Conservation (phyloP, 306 rosid genomes). For the Lupinus albus region DNA sequence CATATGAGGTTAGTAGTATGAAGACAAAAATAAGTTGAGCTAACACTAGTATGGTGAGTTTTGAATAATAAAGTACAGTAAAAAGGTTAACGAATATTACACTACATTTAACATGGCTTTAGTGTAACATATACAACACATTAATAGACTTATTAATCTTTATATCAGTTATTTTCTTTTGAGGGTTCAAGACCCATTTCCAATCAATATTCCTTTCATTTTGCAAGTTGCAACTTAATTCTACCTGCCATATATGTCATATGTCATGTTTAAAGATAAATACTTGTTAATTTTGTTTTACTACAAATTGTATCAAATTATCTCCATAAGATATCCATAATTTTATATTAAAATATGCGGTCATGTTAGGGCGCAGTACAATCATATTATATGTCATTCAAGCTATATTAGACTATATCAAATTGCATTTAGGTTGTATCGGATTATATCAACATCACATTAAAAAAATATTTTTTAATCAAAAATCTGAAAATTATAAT, state of each 20-base stretch:
- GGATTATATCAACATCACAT: too few relatives aligned
- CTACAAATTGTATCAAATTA: neutral
- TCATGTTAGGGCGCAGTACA: too few relatives aligned
- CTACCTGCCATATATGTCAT: neutral
- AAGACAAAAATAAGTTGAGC: too few relatives aligned
- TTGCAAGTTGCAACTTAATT: neutral
- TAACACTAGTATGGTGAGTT: neutral
- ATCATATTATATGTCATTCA: too few relatives aligned
- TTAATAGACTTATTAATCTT: neutral
- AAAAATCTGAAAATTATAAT: too few relatives aligned
- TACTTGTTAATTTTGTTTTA: neutral
- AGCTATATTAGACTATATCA: too few relatives aligned
- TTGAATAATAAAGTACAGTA: neutral
- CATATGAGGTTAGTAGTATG: too few relatives aligned
- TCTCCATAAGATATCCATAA: too few relatives aligned
- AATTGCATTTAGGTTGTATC: too few relatives aligned
- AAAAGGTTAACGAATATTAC: neutral
- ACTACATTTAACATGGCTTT: constrained; percentile 6
- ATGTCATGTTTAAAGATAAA: neutral
- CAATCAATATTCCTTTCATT: neutral
- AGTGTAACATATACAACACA: neutral
- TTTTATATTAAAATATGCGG: too few relatives aligned
- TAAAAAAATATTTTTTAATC: too few relatives aligned
- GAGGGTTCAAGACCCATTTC: too few relatives aligned
- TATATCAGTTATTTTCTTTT: neutral